Evolutionary conservation across 768 basidiomycete genomes (phyloP).

Genomic region (Pulveroboletus frians): DNA sequence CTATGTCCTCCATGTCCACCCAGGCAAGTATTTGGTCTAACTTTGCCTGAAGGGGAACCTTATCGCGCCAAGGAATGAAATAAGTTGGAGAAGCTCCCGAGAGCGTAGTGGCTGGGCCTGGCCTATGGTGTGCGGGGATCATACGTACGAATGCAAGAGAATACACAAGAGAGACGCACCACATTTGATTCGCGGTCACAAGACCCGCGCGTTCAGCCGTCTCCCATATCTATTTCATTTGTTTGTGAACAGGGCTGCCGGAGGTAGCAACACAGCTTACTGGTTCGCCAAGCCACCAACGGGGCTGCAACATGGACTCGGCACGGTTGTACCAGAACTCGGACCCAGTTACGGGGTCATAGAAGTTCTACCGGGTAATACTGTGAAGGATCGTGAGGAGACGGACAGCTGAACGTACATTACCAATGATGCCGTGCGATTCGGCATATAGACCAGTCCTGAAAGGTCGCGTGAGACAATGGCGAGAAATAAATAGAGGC

Average conservation of each 20-base stretch:
- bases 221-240: slow-evolving; percentile 72
- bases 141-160: neutral
- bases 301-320: slow-evolving; percentile 56
- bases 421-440: slow-evolving; percentile 87
- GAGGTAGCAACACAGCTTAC: slow-evolving; percentile 40
- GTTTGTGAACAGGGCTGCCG: neutral
- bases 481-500: neutral
- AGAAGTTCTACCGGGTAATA: slow-evolving; percentile 61
- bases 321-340: slow-evolving; percentile 71
- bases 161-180: slow-evolving; percentile 43
- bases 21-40: slow-evolving; percentile 73
- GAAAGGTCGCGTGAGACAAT: neutral
- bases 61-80: slow-evolving; percentile 73
- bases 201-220: slow-evolving; percentile 71
- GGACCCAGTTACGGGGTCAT: slow-evolving; percentile 59
- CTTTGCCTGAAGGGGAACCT: slow-evolving; percentile 55
- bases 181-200: slow-evolving; percentile 86
- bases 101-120: slow-evolving; percentile 70
- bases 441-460: slow-evolving; percentile 90
- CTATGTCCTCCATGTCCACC: slow-evolving; percentile 67
- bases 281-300: slow-evolving; percentile 90
- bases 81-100: slow-evolving; percentile 67
- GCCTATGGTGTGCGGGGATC: slow-evolving; percentile 41
- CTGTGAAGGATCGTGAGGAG: neutral
- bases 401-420: slow-evolving; percentile 42